Conservation (phyloP, 306 rosid species). For the Pyrus bretschneideri region DNA sequence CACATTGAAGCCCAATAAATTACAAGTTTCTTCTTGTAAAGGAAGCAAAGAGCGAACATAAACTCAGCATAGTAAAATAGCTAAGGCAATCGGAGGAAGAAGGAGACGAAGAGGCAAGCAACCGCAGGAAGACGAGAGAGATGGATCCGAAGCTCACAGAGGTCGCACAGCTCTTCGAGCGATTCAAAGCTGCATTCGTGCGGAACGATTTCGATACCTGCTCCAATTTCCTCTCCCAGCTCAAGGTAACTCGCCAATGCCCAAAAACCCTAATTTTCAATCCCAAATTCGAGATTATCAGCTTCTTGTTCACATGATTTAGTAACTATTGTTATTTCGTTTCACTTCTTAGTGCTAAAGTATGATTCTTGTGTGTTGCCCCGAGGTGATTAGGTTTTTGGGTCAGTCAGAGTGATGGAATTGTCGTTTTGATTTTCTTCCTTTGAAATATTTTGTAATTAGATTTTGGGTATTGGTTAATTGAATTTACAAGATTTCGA, state of each 20-base stretch:
- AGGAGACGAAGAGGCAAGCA: background rate
- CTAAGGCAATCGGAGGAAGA: conserved; percentile 2
- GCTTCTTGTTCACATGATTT: background rate
- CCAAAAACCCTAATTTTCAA: conserved; percentile 35
- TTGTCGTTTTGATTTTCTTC: background rate
- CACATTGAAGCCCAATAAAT: background rate
- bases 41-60: background rate
- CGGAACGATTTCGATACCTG: conserved; percentile 56
- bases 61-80: background rate
- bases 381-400: background rate
- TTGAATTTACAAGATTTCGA: background rate
- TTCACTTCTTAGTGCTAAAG: background rate
- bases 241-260: conserved; percentile 46
- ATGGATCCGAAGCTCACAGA: conserved; percentile 84
- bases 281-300: background rate
- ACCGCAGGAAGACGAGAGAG: background rate
- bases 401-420: background rate
- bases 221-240: conserved; percentile 52
- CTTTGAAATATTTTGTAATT: background rate
- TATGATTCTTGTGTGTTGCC: background rate
- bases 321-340: background rate
- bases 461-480: background rate
- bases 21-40: conserved; percentile 21
- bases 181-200: conserved; percentile 62
- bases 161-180: conserved; percentile 67